A percentile compares a stretch with the other conserved stretches of the same genome.
Conservation (phyloP, 2,329 filamentous ascomycete genomes). For the Monosporascus ibericus region DNA sequence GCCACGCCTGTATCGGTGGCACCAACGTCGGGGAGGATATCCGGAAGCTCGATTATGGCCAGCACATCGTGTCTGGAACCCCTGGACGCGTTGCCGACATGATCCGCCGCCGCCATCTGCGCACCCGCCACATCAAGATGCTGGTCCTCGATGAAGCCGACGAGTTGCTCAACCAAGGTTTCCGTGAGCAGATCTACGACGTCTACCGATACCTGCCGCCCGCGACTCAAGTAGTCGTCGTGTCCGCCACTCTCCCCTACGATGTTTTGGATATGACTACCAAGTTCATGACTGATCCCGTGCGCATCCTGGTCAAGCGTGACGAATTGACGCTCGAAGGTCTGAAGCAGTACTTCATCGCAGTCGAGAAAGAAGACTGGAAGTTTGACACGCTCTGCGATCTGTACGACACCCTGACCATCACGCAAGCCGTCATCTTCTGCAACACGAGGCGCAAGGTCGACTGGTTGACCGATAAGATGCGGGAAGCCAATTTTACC, state of each 20-base stretch:
- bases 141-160: conserved; percentile 57
- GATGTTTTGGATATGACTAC: conserved; percentile 99
- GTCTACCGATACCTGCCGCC: conserved; percentile 96
- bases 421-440: conserved; percentile 98
- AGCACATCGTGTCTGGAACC: conserved; percentile 95
- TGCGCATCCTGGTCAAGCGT: conserved; percentile 95
- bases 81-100: conserved; percentile 81
- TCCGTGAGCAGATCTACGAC: conserved; percentile 98
- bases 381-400: conserved; percentile 99
- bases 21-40: conserved; percentile 98
- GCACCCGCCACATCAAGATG: conserved; percentile 60
- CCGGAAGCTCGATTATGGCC: conserved; percentile 92
- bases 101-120: conserved; percentile 52
- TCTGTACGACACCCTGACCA: conserved; percentile 96
- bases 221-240: conserved; percentile 95
- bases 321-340: conserved; percentile 97
- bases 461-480: conserved; percentile 98
- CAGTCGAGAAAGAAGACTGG: conserved; percentile 99
- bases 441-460: conserved; percentile 99
- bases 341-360: conserved; percentile 98
- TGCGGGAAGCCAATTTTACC: conserved; percentile 97
- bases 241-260: conserved; percentile 93
- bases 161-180: conserved; percentile 78
- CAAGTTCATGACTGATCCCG: conserved; percentile 99
- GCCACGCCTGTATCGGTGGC: conserved; percentile 95